A percentile compares a stretch with the other conserved stretches of the same genome.
phyloP scores from a whole-genome alignment of 805 yeast genomes.

The Cyberlindnera nakhonratchasimensis region DNA sequence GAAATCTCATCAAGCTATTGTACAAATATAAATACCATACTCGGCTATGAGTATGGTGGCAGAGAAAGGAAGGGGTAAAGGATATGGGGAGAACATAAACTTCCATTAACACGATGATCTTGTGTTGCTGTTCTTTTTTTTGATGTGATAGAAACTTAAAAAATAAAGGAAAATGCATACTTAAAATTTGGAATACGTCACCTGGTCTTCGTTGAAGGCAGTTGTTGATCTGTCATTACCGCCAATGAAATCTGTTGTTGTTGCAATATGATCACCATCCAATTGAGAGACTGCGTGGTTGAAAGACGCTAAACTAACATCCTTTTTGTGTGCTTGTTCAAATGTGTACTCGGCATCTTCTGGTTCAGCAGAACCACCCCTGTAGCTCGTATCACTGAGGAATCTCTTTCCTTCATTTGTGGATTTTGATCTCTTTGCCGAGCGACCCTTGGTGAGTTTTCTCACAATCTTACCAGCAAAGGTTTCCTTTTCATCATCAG shows the following conservation, averaged over 20 bases:
- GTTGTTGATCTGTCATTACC: slow-evolving; percentile 6
- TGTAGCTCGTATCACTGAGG: slow-evolving; percentile 12
- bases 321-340: slow-evolving; percentile 17
- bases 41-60: background rate
- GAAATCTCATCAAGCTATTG: background rate
- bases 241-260: slow-evolving; percentile 24
- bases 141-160: background rate
- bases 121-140: too few relatives aligned
- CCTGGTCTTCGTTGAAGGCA: slow-evolving; percentile 1
- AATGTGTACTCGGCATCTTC: slow-evolving; percentile 7
- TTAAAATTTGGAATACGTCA: slow-evolving; percentile 14
- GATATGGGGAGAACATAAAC: too few relatives aligned
- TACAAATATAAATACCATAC: background rate
- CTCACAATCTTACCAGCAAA: slow-evolving; percentile 43
- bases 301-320: slow-evolving; percentile 22
- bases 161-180: too few relatives aligned
- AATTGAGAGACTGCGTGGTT: slow-evolving; percentile 12
- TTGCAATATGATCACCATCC: slow-evolving; percentile 8
- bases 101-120: too few relatives aligned
- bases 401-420: slow-evolving; percentile 14
- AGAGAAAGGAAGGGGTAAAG: background rate
- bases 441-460: slow-evolving; percentile 37
- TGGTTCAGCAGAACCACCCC: background rate
- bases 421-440: slow-evolving; percentile 21
- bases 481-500: slow-evolving; percentile 33